A percentile compares a stretch with the other conserved stretches of the same genome.
phyloP scores from a whole-genome alignment of 306 rosid genomes.

The Fagus sylvatica region DNA sequence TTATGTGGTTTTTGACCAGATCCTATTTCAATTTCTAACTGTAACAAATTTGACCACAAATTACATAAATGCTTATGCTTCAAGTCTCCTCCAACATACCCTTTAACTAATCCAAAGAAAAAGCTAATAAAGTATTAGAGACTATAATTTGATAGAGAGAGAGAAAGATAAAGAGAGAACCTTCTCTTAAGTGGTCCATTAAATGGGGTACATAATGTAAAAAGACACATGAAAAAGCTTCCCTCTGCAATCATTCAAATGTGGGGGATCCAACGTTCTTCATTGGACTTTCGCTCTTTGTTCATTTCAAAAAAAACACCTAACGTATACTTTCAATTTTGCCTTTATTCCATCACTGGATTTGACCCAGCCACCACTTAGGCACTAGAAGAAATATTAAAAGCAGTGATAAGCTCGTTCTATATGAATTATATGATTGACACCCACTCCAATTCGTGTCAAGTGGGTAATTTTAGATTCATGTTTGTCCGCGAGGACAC shows the following conservation, averaged over 20 bases:
- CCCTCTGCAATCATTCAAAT: constrained; percentile 53
- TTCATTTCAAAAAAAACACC: constrained; percentile 40
- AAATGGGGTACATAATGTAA: constrained; percentile 55
- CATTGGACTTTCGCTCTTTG: constrained; percentile 36
- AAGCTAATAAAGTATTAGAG: not conserved
- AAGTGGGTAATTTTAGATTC: constrained; percentile 16
- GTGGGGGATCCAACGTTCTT: constrained; percentile 85
- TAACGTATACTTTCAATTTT: constrained; percentile 31
- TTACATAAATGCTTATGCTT: constrained; percentile 23
- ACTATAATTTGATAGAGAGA: constrained; percentile 23
- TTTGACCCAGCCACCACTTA: constrained; percentile 31
- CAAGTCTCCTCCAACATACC: constrained; percentile 15
- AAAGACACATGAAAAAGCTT: constrained; percentile 38
- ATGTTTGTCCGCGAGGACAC: not conserved
- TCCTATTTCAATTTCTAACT: not conserved
- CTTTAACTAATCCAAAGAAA: constrained; percentile 34
- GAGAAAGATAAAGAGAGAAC: constrained; percentile 4
- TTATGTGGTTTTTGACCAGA: not conserved
- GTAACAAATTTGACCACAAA: constrained; percentile 7
- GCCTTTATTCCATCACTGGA: constrained; percentile 36
- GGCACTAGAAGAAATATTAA: constrained; percentile 11
- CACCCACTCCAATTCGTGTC: constrained; percentile 3
- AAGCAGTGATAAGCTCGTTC: constrained; percentile 8
- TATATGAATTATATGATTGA: not conserved
- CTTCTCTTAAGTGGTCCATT: constrained; percentile 48